phyloP scores from a whole-genome alignment of 1,139 yeast species.

The Yamadazyma siamensis region DNA sequence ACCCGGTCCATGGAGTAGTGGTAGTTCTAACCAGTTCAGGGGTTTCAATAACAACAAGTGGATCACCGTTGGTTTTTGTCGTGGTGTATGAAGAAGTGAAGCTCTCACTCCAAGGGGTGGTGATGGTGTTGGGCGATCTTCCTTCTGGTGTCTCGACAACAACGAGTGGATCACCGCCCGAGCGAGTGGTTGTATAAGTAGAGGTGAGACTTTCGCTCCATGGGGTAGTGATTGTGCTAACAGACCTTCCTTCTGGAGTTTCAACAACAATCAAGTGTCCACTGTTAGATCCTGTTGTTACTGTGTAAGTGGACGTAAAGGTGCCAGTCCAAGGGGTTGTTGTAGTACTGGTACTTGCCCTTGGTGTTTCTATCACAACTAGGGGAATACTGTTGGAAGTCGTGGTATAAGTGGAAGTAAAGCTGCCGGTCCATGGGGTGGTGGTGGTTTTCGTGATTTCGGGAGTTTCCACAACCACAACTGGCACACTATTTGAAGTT shows the following conservation, averaged over 20 bases:
- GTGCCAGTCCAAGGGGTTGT: not conserved
- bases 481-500: not conserved
- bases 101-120: no score
- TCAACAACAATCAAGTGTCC: not conserved
- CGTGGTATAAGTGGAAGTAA: not conserved
- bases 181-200: no score
- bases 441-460: not conserved
- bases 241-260: no score
- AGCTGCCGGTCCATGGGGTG: not conserved
- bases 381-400: not conserved
- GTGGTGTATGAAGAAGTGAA: no score
- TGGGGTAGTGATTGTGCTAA: no score
- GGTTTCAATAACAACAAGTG: no score
- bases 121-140: no score
- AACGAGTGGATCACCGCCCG: no score
- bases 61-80: no score
- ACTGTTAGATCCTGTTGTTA: not conserved
- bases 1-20: not conserved
- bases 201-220: no score
- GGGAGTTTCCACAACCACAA: not conserved
- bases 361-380: not conserved
- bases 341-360: not conserved
- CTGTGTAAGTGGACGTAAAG: not conserved
- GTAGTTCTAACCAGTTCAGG: constrained; percentile 1
- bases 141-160: no score